Evolutionary conservation across 2,329 filamentous ascomycete genomes (phyloP), one percentile per base, ranked within the genome.

Genomic region (Emmonsia crescens): DNA sequence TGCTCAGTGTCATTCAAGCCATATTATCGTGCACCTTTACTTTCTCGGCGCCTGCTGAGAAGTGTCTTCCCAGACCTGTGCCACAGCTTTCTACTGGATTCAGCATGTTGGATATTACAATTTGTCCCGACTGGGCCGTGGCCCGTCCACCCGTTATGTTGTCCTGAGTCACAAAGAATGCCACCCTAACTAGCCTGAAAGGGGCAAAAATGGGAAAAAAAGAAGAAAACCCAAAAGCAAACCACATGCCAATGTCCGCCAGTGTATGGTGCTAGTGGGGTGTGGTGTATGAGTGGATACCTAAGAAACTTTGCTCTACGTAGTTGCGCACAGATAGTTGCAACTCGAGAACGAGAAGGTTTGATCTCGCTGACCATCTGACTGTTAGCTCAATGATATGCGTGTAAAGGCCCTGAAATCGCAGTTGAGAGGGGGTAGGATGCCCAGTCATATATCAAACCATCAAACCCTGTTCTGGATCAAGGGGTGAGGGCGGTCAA

Each of bases 31-130:
- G 51, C 51, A 36, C 31, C 27, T 36, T 29, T n/a, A 3, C 9
- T 21, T 54, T n/a, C 14, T 54, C 46, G 46, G 46, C 36, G 9
- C 5, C n/a, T 54, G 51, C 51, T 54, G 29, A 33, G 38, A n/a
- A 46, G 40, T n/a, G 27, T 57, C 27, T 57, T 57, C 46, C 55
- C 56, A 57, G 16, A 46, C 38, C 38, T 48, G 56, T 57, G 56
- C 24, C 56, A 44, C 38, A 31, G 24, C n/a, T 38, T 24, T 33
- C 52, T 40, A 12, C 55, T 57, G 24, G 38, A 19, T 31, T 46
- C 33, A 27, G 48, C 24, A 46, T 57, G 56, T 57, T 46, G 40
- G 21, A 44, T 44, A 31, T 46, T 31, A 27, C 9, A 33, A 46
- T 21, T n/a, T 44, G 56, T 46, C 40, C 56, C 24, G 24, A 46